A percentile compares a stretch with the other conserved stretches of the same genome.
These are phyloP conservation scores for Poa annua DNA, from an alignment of 176 grass and related monocot species.

Conservation along the genomic window DNA sequence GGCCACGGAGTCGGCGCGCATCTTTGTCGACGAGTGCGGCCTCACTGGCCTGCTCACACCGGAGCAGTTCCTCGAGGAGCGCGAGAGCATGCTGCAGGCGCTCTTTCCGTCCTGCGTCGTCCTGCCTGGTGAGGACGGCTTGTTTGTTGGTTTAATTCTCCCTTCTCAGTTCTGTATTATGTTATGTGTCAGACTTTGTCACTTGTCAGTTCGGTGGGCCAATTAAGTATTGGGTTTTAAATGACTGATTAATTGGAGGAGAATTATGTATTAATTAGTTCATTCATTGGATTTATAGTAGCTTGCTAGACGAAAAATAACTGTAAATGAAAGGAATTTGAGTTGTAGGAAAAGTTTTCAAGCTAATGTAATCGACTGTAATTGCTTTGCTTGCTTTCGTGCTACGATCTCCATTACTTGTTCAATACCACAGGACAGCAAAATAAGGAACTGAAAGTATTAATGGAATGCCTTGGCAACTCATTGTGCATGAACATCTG, in stretches of 20 bases:
- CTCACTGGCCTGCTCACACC: constrained; percentile 72
- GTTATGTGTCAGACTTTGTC: background rate
- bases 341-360: background rate
- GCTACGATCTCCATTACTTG: background rate
- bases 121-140: constrained; percentile 61
- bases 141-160: background rate
- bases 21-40: constrained; percentile 76
- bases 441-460: background rate
- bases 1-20: constrained; percentile 71
- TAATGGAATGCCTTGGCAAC: background rate
- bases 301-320: background rate
- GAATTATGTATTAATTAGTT: background rate
- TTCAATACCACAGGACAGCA: background rate
- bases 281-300: background rate
- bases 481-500: background rate
- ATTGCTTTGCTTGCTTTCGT: constrained; percentile 24
- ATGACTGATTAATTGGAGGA: background rate
- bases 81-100: constrained; percentile 80
- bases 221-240: background rate
- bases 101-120: constrained; percentile 76
- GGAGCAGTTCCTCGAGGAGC: constrained; percentile 80
- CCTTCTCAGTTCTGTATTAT: background rate
- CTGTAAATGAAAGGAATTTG: background rate
- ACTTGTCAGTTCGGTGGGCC: background rate
- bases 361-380: background rate